Evolutionary conservation across 129 eudicot genomes (phyloP).

Genomic region (Artemisia tridentata): DNA sequence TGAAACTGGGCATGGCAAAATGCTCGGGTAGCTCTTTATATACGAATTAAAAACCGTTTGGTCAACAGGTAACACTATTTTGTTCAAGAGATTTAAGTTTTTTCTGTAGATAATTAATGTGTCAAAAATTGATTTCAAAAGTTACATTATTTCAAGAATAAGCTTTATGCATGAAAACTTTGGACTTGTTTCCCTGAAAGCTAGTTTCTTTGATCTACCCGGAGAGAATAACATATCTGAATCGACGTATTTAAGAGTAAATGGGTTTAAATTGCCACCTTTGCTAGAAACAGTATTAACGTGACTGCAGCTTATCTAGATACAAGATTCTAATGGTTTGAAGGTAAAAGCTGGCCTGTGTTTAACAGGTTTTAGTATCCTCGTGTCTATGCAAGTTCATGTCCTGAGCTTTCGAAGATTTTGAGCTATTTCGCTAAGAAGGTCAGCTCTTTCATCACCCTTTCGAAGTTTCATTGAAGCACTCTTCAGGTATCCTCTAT

Average conservation of each 20-base stretch:
- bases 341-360: neutral
- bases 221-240: too few species aligned
- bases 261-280: neutral
- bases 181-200: neutral
- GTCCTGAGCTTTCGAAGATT: slow-evolving; percentile 55
- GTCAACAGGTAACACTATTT: neutral
- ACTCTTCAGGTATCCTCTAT: slow-evolving; percentile 65
- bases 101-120: neutral
- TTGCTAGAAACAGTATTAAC: neutral
- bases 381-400: neutral
- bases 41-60: too few species aligned
- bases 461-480: slow-evolving; percentile 57
- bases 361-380: neutral
- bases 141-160: neutral
- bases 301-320: slow-evolving; percentile 9
- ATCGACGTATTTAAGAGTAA: too few species aligned
- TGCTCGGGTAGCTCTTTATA: neutral
- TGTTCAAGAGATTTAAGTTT: neutral
- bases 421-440: slow-evolving; percentile 76
- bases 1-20: neutral
- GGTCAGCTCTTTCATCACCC: slow-evolving; percentile 69
- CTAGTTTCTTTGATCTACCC: neutral
- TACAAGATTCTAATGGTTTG: neutral
- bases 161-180: neutral
- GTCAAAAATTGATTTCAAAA: neutral